A percentile compares a stretch with the other conserved stretches of the same genome.
Evolutionary conservation across 148 eudicot species (phyloP).

Genomic region (Camellia sinensis): DNA sequence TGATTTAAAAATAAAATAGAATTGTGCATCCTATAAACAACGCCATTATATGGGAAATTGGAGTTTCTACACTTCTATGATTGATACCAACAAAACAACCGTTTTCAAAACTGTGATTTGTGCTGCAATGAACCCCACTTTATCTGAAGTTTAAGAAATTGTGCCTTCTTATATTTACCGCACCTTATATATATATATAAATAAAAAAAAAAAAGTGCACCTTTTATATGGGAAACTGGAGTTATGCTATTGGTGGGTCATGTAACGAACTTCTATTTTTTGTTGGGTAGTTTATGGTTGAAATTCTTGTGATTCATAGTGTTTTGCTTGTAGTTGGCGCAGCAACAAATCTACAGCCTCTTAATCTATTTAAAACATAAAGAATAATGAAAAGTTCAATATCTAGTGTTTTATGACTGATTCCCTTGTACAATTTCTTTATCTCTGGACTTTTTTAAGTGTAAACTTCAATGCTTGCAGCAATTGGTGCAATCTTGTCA

Average conservation of each 20-base stretch:
- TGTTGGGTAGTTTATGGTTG: slow-evolving; percentile 9
- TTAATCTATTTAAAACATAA: neutral
- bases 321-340: neutral
- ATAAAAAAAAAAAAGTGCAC: too few species aligned
- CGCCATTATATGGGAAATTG: too few species aligned
- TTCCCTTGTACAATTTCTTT: neutral
- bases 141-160: neutral
- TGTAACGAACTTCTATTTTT: neutral
- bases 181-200: too few species aligned
- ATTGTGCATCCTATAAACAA: too few species aligned
- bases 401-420: neutral
- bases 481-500: slow-evolving; percentile 84
- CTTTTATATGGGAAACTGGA: neutral
- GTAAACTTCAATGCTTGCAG: slow-evolving; percentile 31
- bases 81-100: too few species aligned
- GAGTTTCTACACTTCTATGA: too few species aligned
- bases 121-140: neutral
- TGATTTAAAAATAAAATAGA: too few species aligned
- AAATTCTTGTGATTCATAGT: neutral
- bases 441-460: slow-evolving; percentile 1
- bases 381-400: neutral
- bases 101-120: too few species aligned
- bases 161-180: neutral
- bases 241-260: neutral
- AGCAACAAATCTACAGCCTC: neutral